A percentile compares a stretch with the other conserved stretches of the same genome.
phyloP scores from a whole-genome alignment of 73 alveolate genomes.

The Paramecium octaurelia region DNA sequence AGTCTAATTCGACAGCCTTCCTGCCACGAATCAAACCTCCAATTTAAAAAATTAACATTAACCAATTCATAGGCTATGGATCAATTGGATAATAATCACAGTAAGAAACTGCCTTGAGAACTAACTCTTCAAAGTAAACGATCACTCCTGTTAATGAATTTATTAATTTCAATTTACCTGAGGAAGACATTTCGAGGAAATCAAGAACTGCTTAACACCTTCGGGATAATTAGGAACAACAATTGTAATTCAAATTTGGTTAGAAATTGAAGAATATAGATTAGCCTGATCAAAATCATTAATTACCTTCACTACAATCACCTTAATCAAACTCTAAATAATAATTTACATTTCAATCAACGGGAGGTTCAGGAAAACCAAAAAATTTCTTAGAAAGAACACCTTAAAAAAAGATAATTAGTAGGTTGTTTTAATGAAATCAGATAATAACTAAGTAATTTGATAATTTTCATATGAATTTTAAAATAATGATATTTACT shows the following conservation, averaged over 20 bases:
- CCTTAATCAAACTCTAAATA: neutral
- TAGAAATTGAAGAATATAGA: neutral
- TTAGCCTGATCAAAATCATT: neutral
- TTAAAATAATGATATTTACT: neutral
- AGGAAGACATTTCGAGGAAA: neutral
- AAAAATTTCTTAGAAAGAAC: neutral
- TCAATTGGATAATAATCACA: neutral
- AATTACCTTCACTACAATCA: neutral
- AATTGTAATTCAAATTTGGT: neutral
- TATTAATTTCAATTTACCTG: neutral
- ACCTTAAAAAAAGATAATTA: neutral
- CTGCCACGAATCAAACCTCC: neutral
- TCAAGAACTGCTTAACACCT: neutral
- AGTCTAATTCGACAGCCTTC: neutral
- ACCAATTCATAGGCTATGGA: neutral
- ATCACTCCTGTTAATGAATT: neutral
- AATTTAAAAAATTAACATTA: neutral
- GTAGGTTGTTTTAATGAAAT: neutral
- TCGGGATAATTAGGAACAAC: neutral
- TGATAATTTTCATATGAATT: neutral
- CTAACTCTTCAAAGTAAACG: neutral
- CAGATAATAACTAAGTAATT: neutral
- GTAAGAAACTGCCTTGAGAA: neutral
- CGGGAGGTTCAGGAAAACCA: neutral
- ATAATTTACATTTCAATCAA: neutral